Evolutionary conservation across 495 filamentous ascomycete genomes (phyloP).

Genomic region (Lichina pygmaea): DNA sequence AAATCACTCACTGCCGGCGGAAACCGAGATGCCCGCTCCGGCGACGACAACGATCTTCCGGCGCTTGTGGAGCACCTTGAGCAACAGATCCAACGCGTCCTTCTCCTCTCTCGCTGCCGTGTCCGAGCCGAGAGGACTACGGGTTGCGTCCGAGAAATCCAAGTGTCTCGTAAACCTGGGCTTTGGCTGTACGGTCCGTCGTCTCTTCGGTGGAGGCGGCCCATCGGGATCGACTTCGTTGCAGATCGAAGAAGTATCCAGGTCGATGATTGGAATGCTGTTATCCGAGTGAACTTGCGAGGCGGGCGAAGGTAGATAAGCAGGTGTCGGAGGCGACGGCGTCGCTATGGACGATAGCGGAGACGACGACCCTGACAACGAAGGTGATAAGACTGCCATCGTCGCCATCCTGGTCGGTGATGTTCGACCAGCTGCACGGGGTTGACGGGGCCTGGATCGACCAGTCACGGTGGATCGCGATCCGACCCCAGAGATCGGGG

Average conservation of each 20-base stretch:
- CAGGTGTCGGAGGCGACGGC: constrained; percentile 27
- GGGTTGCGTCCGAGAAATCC: constrained; percentile 23
- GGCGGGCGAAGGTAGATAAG: constrained; percentile 23
- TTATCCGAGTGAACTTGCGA: constrained; percentile 22
- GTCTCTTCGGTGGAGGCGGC: constrained; percentile 41
- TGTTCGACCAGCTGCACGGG: too few species aligned
- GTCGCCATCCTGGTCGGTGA: too few species aligned
- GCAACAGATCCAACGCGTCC: constrained; percentile 34
- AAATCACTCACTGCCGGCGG: constrained; percentile 61
- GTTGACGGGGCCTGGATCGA: too few species aligned
- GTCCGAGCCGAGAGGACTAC: constrained; percentile 12
- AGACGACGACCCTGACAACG: constrained; percentile 18
- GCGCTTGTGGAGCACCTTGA: constrained; percentile 58
- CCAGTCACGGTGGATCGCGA: too few species aligned
- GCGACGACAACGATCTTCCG: constrained; percentile 92
- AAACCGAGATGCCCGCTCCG: constrained; percentile 86
- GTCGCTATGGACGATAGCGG: constrained; percentile 26
- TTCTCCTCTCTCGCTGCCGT: constrained; percentile 19
- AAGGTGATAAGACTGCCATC: too few species aligned
- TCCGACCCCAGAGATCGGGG: too few species aligned
- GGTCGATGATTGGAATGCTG: not conserved
- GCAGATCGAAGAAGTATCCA: not conserved
- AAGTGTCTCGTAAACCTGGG: constrained; percentile 53
- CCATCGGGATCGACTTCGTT: not conserved
- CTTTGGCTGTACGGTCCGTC: constrained; percentile 38